Conservation (phyloP, 2,329 filamentous ascomycete genomes). For the Monilinia fructigena region DNA sequence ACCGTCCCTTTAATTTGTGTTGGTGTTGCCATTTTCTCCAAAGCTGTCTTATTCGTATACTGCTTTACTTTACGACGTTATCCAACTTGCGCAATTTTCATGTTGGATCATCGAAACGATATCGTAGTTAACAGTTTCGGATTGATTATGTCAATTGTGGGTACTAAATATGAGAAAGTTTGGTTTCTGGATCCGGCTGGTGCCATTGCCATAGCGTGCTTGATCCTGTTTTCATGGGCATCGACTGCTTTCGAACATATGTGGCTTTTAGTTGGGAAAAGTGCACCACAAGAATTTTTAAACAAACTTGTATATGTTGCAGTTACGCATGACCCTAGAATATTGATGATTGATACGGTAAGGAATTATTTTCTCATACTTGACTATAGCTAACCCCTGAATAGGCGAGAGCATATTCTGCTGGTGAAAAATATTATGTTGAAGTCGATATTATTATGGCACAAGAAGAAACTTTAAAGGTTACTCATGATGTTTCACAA, state of each 20-base stretch:
- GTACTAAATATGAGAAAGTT: conserved; percentile 65
- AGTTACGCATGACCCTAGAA: conserved; percentile 82
- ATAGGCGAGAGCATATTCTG: conserved; percentile 21
- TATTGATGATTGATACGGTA: conserved; percentile 81
- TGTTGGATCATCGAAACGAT: conserved; percentile 97
- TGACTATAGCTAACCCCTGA: neutral
- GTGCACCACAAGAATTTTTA: conserved; percentile 79
- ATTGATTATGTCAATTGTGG: conserved; percentile 87
- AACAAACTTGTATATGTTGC: conserved; percentile 96
- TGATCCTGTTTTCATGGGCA: conserved; percentile 80
- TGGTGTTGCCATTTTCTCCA: conserved; percentile 75
- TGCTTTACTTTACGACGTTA: conserved; percentile 90
- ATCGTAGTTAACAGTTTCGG: conserved; percentile 94
- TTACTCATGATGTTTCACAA: conserved; percentile 91
- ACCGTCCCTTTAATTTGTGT: conserved; percentile 82
- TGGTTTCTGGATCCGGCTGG: conserved; percentile 98
- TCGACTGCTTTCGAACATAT: conserved; percentile 87
- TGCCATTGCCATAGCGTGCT: conserved; percentile 75
- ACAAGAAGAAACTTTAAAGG: conserved; percentile 65
- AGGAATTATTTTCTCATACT: neutral
- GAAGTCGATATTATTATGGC: conserved; percentile 98
- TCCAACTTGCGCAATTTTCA: conserved; percentile 85
- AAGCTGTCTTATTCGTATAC: conserved; percentile 81
- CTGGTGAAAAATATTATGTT: conserved; percentile 67
- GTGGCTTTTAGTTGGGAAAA: conserved; percentile 84